Base-by-base conservation (phyloP, 805 yeast genomes). In the Torulaspora indica region DNA sequence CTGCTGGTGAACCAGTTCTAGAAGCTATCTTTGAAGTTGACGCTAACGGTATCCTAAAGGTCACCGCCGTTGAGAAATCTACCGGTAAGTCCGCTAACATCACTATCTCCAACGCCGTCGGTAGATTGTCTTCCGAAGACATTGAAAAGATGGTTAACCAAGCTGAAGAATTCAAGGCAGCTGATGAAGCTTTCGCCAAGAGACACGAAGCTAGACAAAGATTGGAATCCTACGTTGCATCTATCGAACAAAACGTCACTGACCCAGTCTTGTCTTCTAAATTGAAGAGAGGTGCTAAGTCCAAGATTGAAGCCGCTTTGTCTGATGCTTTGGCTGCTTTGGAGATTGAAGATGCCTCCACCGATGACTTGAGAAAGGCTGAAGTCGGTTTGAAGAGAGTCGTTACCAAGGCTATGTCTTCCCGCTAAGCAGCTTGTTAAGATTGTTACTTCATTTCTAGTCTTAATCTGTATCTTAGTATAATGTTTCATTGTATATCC, bases 31-130 rank as follows among this genome's bases (percentile, higher is more conserved):
- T 91, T 75, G 96, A 91, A 75, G 91, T 93, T 68, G 98, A 93
- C 75, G 98, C 98, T 69, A 93, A 91, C 76, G 98, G 98, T 81
- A 93, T 91, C 80, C 82, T 91, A 73, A 93, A 91, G 85, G 98
- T 91, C 66, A 90, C 96, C 62, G 98, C 98, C 55, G 83, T 85
- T 68, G 98, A 91, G 80, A 91, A 91, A 78, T 90, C 96, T 53
- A 91, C 98, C 58, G 98, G 98, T 76, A 89, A 91, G 75, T 78
- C 96, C 60, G 93, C 96, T 70, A 87, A 91, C 82, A 91, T 93
- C 70, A 91, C 97, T 71, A 93, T 93, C 80, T 88, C 97, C 62
- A 91, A 93, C 85, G 95, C 96, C 68, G 93, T 90, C 70, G 98
- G 98, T 74, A 86, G 96, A 85, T 85, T 91, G 71, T 84, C 97